These are phyloP conservation scores for Eremothecium sinecaudum DNA, from an alignment of 1,139 yeast genomes.

Conservation along the genomic window DNA sequence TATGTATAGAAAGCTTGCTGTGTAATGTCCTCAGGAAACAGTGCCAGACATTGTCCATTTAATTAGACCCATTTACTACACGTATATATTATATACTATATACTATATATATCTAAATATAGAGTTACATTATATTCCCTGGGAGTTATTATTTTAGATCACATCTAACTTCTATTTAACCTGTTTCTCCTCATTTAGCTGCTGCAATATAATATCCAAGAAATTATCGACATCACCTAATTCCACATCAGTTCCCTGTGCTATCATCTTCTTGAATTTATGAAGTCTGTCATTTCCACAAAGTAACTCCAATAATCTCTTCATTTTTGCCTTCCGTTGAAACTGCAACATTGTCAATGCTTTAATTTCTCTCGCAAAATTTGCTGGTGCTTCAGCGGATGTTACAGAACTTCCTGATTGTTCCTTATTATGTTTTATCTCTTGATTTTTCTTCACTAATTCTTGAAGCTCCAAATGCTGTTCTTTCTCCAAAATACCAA, in stretches of 20 bases:
- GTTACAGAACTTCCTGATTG: conserved; percentile 12
- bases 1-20: too few relatives aligned
- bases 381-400: background rate
- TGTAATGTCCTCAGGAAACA: too few relatives aligned
- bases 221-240: conserved; percentile 47
- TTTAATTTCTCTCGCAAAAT: conserved; percentile 22
- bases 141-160: too few relatives aligned
- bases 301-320: conserved; percentile 38
- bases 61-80: too few relatives aligned
- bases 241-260: conserved; percentile 73
- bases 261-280: conserved; percentile 72
- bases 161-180: too few relatives aligned
- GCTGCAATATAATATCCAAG: conserved; percentile 23
- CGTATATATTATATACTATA: too few relatives aligned
- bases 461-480: conserved; percentile 47
- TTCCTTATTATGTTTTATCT: conserved; percentile 21
- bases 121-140: too few relatives aligned
- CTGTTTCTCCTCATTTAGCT: conserved; percentile 4
- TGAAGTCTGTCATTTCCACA: conserved; percentile 51
- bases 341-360: conserved; percentile 41
- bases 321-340: conserved; percentile 37
- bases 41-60: too few relatives aligned
- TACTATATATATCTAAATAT: too few relatives aligned
- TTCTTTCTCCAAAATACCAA: conserved; percentile 41
- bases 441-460: conserved; percentile 39